These are phyloP conservation scores for Chrysoporthe austroafricana DNA, from an alignment of 2,329 filamentous ascomycete genomes.

Conservation along the genomic window DNA sequence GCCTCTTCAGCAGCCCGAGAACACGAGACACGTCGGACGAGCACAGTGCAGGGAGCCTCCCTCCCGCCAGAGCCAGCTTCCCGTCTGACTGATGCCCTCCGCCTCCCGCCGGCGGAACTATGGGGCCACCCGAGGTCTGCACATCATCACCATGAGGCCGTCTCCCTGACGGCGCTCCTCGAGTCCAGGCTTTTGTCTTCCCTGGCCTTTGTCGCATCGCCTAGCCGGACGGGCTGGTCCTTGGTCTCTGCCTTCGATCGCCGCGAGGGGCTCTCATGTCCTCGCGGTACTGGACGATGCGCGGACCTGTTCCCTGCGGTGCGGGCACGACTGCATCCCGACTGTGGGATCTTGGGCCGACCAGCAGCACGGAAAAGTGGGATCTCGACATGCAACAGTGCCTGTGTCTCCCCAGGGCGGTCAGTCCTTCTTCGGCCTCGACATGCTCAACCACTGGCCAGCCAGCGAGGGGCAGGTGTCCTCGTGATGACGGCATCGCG, in stretches of 20 bases:
- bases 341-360: background rate
- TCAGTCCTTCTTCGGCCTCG: conserved; percentile 9
- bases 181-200: background rate
- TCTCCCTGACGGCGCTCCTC: background rate
- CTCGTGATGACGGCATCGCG: conserved; percentile 14
- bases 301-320: conserved; percentile 1
- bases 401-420: conserved; percentile 15
- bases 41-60: background rate
- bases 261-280: background rate
- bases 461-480: conserved; percentile 5
- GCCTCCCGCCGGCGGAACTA: conserved; percentile 1
- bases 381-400: conserved; percentile 12
- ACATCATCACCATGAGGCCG: background rate
- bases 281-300: background rate
- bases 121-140: conserved; percentile 2
- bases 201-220: background rate
- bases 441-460: background rate
- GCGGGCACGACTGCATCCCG: conserved; percentile 10
- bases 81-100: conserved; percentile 3
- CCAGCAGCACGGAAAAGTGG: conserved; percentile 18
- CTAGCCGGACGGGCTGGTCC: background rate
- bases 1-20: background rate
- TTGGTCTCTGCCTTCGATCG: background rate
- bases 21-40: conserved; percentile 14
- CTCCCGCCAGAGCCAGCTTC: conserved; percentile 6